Evolutionary conservation across 2,329 filamentous ascomycete species (phyloP).

Genomic region (Phialocephala sp.): DNA sequence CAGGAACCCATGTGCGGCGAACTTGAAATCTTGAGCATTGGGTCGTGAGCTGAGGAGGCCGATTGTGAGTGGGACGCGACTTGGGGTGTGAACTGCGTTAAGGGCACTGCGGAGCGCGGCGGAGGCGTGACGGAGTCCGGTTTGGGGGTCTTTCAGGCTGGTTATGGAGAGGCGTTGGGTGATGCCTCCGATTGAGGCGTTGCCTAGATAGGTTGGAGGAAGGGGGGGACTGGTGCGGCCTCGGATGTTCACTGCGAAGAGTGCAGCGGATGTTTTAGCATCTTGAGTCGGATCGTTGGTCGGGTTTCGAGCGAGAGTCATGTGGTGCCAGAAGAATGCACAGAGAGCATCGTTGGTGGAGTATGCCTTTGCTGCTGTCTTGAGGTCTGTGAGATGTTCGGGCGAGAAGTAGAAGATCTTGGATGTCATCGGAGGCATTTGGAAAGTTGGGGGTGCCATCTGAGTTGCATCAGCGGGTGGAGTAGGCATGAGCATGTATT

Average conservation of each 20-base stretch:
- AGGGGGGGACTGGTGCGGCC: constrained; percentile 46
- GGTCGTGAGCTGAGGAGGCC: constrained; percentile 44
- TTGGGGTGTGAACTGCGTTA: constrained; percentile 47
- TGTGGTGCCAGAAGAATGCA: constrained; percentile 55
- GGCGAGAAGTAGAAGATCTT: constrained; percentile 51
- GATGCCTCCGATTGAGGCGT: constrained; percentile 44
- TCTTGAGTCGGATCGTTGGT: neutral
- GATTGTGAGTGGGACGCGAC: constrained; percentile 46
- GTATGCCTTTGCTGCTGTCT: constrained; percentile 47
- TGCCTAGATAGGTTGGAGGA: constrained; percentile 52
- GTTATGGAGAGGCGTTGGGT: constrained; percentile 22
- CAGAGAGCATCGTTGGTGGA: constrained; percentile 60
- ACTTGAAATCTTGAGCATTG: constrained; percentile 45
- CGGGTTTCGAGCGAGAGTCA: constrained; percentile 45
- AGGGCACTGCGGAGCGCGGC: constrained; percentile 43
- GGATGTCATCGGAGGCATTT: constrained; percentile 46
- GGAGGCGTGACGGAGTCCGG: constrained; percentile 44
- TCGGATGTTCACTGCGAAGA: constrained; percentile 58
- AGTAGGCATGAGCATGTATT: constrained; percentile 21
- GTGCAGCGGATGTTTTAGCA: constrained; percentile 42
- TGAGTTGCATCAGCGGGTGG: constrained; percentile 10
- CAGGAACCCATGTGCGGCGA: constrained; percentile 24
- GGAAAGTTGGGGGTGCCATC: constrained; percentile 24
- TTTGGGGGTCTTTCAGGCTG: constrained; percentile 46
- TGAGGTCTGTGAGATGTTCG: constrained; percentile 48